Base-by-base conservation (phyloP, 805 yeast species). In the Saccharomycopsis fibuligera region DNA sequence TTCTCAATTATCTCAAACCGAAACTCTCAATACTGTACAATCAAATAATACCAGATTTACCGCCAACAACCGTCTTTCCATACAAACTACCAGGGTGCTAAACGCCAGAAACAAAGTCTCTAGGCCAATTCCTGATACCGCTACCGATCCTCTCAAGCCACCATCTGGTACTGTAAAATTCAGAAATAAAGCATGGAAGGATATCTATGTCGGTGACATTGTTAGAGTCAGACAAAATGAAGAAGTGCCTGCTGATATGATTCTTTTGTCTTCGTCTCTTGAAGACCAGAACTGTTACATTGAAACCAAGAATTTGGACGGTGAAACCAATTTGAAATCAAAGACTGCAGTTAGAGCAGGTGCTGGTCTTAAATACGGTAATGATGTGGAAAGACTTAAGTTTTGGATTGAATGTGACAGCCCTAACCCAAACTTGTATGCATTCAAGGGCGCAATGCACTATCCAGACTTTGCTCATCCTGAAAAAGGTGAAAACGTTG, bases 201-300 rank as follows among this genome's bases (percentile, higher is more conserved):
- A 77, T 56, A 79, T 84, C 38, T 73, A 72, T 51, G 91, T 84
- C 23, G 95, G 95, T 42, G 91, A 86, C 61, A 66, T 83, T 48
- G 68, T 86, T 35, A 71, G 86, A 54, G 72, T 85, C 19, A 72
- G 78, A 52, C 79, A 79, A 54, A 81, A 86, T 62, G 87, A 83
- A 54, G 86, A 81, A 59, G 74, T 85, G 16, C 95, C 95, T 1
- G 91, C 89, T 31, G 95, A 85, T 64, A 65, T 85, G 41, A 68
- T 81, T 17, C 72, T 85, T 19, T 64, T 85, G 22, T 73, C 88
- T 9, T 78, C 90, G 0, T 79, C 86, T 33, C 87, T 81, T 57
- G 72, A 73, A 4, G 93, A 86, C 54, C 80, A 79, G 49, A 79
- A 80, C 47, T 80, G 83, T 61, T 79, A 69, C 58, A 78, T 84